Evolutionary conservation across 805 yeast genomes (phyloP).

Genomic region (Lipomyces starkeyi): DNA sequence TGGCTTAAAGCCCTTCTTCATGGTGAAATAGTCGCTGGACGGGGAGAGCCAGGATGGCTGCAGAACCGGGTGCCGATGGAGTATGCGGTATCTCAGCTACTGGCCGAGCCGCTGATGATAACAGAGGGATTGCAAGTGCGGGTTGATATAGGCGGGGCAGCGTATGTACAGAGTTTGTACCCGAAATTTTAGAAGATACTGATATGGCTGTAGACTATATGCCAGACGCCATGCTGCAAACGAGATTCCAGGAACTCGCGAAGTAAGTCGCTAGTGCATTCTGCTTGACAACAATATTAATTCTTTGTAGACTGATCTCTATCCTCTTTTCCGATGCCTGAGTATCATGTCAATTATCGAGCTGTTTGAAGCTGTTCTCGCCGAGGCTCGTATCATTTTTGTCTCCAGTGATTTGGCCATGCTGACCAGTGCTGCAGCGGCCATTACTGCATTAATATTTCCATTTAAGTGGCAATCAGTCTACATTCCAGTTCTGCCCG

Average conservation of each 20-base stretch:
- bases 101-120: constrained; percentile 14
- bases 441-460: constrained; percentile 27
- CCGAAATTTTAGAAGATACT: neutral
- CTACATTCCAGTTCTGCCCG: constrained; percentile 35
- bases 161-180: constrained; percentile 11
- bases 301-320: constrained; percentile 27
- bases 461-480: constrained; percentile 37
- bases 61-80: constrained; percentile 33
- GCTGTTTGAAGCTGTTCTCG: constrained; percentile 35
- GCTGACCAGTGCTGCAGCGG: constrained; percentile 30
- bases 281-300: neutral
- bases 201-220: constrained; percentile 15
- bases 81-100: constrained; percentile 30
- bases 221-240: constrained; percentile 28
- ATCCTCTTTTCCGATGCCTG: constrained; percentile 33
- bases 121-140: constrained; percentile 12
- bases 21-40: constrained; percentile 19
- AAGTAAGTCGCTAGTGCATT: constrained; percentile 13
- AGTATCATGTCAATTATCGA: constrained; percentile 20
- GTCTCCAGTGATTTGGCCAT: constrained; percentile 29
- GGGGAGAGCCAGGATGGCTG: neutral
- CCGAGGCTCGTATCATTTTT: constrained; percentile 33
- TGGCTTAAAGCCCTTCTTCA: constrained; percentile 34
- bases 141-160: constrained; percentile 20
- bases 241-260: constrained; percentile 32